Evolutionary conservation across 257 asterid genomes (phyloP), one percentile per base, ranked within the genome.

Genomic region (Fraxinus pennsylvanica): DNA sequence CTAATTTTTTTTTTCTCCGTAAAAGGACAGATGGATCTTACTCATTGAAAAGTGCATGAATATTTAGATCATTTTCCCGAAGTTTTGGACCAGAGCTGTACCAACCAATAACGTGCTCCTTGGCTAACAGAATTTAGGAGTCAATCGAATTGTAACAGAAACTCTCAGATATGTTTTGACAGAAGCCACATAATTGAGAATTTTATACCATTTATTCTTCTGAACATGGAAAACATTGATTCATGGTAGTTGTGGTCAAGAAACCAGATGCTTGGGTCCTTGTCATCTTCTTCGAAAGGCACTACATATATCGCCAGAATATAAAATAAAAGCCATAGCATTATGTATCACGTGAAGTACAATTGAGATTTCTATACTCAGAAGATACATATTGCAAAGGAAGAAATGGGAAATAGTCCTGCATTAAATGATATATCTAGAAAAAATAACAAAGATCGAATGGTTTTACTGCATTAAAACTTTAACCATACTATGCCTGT

Each of bases 51-150:
- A 94, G 96, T 30, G 82, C 91, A 77, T 92, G 97, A 82, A 94
- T 76, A 67, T 85, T 88, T 33, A 94, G 86, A 83, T 94, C 98
- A 82, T 92, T 94, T 83, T 94, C 97, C 82, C 90, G 85, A 68
- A 94, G 92, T 76, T 94, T 94, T 12, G 99, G 97, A 25, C 99
- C 99, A 57, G 97, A 92, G 90, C 97, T 94, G 76, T 94, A 94
- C 99, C 99, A 94, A 66, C 99, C 99, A 84, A 94, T 96, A 74
- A 94, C 97, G 80, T 94, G 99, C 87, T 94, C 99, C 94, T 94
- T 94, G 69, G 98, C 99, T 94, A 94, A 80, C 22, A 85, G 71
- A 70, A 79, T 77, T 70, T 33, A 76, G 3, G 67, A 14, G 76
- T 68, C 68, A 76, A 77, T 82, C 43, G 54, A 83, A 69, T 47